Evolutionary conservation across 495 filamentous ascomycete genomes (phyloP).

Genomic region (Penicillium salamii): DNA sequence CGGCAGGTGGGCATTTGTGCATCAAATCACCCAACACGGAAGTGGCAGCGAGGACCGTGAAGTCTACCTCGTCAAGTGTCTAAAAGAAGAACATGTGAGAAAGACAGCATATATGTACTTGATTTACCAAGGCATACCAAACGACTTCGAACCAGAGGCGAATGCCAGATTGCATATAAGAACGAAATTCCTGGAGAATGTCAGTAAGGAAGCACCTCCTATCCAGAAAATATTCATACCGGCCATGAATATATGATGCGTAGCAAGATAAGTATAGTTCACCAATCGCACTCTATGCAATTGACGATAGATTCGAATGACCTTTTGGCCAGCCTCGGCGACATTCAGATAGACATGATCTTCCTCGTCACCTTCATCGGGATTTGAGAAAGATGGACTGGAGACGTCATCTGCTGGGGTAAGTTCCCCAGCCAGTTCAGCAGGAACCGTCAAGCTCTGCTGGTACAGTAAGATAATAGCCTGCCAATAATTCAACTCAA

Average conservation of each 20-base stretch:
- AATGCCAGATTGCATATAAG: slow-evolving; percentile 97
- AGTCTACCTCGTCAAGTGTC: slow-evolving; percentile 94
- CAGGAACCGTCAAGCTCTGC: slow-evolving; percentile 85
- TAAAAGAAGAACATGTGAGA: slow-evolving; percentile 28
- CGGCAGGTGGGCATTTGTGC: slow-evolving; percentile 75
- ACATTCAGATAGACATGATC: slow-evolving; percentile 90
- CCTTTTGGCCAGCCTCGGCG: slow-evolving; percentile 90
- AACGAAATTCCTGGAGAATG: slow-evolving; percentile 72
- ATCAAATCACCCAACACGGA: slow-evolving; percentile 78
- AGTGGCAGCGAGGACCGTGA: slow-evolving; percentile 90
- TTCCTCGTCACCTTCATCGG: slow-evolving; percentile 74
- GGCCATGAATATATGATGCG: slow-evolving; percentile 96
- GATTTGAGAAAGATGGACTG: slow-evolving; percentile 54
- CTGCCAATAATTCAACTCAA: slow-evolving; percentile 97
- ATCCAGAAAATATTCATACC: slow-evolving; percentile 44
- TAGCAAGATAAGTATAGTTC: slow-evolving; percentile 95
- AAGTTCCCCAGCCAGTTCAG: slow-evolving; percentile 75
- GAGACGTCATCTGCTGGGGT: slow-evolving; percentile 65
- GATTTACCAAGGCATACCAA: slow-evolving; percentile 61
- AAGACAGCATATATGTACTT: not conserved
- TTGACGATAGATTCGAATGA: slow-evolving; percentile 85
- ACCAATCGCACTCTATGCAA: slow-evolving; percentile 84
- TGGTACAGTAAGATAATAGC: slow-evolving; percentile 96
- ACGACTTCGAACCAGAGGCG: slow-evolving; percentile 76
- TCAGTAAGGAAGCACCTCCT: slow-evolving; percentile 8